phyloP scores from a whole-genome alignment of 768 basidiomycete genomes.

The Suillus fuscotomentosus region DNA sequence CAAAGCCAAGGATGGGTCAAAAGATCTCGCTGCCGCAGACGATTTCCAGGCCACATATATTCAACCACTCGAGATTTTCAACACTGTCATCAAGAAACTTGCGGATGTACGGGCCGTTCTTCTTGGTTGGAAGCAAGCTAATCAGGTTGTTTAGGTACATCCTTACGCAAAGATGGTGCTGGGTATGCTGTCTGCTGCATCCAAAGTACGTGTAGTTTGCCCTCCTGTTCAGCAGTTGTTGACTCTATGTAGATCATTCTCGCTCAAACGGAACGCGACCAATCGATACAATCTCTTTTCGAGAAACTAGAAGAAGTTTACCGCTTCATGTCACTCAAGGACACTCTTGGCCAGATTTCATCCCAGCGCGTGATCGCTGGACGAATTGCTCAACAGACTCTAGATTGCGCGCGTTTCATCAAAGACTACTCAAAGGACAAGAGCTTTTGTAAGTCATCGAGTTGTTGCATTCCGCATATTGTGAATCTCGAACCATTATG shows the following conservation, averaged over 20 bases:
- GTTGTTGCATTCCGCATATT: no score
- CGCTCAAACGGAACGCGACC: conserved; percentile 4
- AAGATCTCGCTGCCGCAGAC: not conserved
- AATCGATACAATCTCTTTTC: not conserved
- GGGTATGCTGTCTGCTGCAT: conserved; percentile 1
- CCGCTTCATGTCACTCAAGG: no score
- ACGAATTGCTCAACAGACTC: no score
- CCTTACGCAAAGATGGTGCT: conserved; percentile 9
- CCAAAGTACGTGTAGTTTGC: not conserved
- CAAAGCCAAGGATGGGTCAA: no score
- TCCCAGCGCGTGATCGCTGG: no score
- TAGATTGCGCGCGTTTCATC: no score
- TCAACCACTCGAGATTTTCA: not conserved
- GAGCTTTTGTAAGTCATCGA: no score
- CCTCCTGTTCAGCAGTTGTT: no score
- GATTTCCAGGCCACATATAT: not conserved
- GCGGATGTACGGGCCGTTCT: not conserved
- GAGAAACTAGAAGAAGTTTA: no score
- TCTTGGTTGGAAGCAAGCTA: not conserved
- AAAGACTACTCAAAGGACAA: no score
- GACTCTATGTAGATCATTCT: not conserved
- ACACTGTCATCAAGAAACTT: not conserved
- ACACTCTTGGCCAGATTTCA: no score
- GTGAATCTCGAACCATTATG: no score
- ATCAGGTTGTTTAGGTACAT: not conserved